Conservation (phyloP, 75 land plant species). For the Azolla pinnata region DNA sequence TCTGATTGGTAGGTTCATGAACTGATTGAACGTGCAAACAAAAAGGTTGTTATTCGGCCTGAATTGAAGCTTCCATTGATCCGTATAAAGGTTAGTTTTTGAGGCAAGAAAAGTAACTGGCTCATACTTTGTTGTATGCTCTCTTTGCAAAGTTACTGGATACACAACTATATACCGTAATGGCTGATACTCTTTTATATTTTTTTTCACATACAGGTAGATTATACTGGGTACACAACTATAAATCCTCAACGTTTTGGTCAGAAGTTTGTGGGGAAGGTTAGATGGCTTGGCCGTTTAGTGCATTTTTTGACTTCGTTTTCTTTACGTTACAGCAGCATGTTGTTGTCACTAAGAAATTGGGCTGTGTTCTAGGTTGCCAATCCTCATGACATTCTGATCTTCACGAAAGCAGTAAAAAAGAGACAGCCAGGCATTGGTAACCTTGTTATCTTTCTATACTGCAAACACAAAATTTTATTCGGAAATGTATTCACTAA, state of each 20-base stretch:
- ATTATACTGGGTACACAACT: constrained; percentile 94
- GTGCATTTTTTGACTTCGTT: background rate
- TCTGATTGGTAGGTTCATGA: constrained; percentile 77
- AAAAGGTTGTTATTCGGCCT: constrained; percentile 27
- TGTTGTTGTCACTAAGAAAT: background rate
- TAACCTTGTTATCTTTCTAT: too few relatives aligned
- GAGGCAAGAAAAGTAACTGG: background rate
- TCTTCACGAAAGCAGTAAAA: constrained; percentile 79
- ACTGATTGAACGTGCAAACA: constrained; percentile 54
- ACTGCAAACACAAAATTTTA: too few relatives aligned
- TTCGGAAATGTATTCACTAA: too few relatives aligned
- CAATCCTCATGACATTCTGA: constrained; percentile 94
- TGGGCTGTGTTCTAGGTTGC: constrained; percentile 57
- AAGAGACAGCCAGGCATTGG: constrained; percentile 46
- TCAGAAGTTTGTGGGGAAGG: constrained; percentile 99
- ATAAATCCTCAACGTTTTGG: constrained; percentile 99
- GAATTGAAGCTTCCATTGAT: constrained; percentile 77
- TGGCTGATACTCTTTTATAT: background rate
- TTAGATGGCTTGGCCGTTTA: constrained; percentile 4
- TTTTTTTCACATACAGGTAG: constrained; percentile 45
- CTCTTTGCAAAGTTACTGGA: background rate
- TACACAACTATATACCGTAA: too few relatives aligned
- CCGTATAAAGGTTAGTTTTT: constrained; percentile 61
- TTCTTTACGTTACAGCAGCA: background rate
- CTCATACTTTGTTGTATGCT: background rate